Evolutionary conservation across 2,329 filamentous ascomycete species (phyloP).

Genomic region (Aspergillus intermedius): DNA sequence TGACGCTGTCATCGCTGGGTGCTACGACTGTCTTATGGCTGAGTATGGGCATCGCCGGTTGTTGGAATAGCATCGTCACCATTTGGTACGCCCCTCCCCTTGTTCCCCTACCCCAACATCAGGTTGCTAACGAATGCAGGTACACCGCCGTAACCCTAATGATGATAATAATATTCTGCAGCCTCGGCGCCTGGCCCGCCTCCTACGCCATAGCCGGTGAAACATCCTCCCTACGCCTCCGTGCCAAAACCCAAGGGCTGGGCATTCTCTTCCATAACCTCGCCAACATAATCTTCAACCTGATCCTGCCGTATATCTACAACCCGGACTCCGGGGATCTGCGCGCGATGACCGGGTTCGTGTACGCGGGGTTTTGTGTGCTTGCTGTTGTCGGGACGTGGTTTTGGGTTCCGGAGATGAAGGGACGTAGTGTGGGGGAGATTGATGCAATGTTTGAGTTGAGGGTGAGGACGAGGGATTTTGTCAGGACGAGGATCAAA

Average conservation of each 20-base stretch:
- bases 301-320: conserved; percentile 48
- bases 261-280: conserved; percentile 39
- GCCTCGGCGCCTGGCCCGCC: conserved; percentile 30
- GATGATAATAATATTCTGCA: conserved; percentile 37
- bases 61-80: conserved; percentile 33
- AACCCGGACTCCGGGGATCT: conserved; percentile 41
- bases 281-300: conserved; percentile 38
- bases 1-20: conserved; percentile 21
- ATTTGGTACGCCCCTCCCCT: conserved; percentile 30
- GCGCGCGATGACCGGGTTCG: conserved; percentile 37
- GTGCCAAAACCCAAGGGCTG: conserved; percentile 33
- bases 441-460: conserved; percentile 40
- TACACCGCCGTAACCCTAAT: conserved; percentile 40
- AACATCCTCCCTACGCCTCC: conserved; percentile 29
- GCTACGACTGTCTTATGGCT: conserved; percentile 36
- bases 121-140: conserved; percentile 18
- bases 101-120: not conserved
- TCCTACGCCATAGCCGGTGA: conserved; percentile 33
- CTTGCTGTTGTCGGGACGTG: conserved; percentile 33
- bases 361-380: conserved; percentile 32
- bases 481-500: conserved; percentile 15
- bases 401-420: conserved; percentile 49
- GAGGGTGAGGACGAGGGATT: conserved; percentile 16
- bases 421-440: conserved; percentile 42
- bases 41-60: conserved; percentile 44